These are phyloP conservation scores for Gillenia trifoliata DNA, from an alignment of 306 rosid species.

Conservation along the genomic window DNA sequence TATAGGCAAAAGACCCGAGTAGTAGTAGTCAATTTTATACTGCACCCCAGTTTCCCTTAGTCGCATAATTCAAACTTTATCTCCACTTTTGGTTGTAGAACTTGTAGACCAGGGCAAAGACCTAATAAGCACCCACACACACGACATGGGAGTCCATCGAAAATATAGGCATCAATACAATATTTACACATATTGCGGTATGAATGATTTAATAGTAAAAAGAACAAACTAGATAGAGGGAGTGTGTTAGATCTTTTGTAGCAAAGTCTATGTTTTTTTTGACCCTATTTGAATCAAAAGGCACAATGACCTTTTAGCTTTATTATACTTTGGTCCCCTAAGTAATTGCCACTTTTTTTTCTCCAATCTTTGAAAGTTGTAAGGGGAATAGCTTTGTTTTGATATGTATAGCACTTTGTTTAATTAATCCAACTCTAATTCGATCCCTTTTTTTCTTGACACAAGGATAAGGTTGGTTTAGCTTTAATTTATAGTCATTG, in stretches of 20 bases:
- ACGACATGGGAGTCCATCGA: neutral
- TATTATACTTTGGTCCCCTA: conserved; percentile 11
- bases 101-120: conserved; percentile 12
- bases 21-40: neutral
- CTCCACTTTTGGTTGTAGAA: conserved; percentile 1
- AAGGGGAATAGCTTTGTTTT: conserved; percentile 13
- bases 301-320: conserved; percentile 1
- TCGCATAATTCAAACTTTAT: conserved; percentile 14
- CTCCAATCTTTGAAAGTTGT: neutral
- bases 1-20: neutral
- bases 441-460: conserved; percentile 26
- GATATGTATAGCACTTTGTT: conserved; percentile 9
- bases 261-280: neutral
- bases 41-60: neutral
- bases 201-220: neutral
- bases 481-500: conserved; percentile 23
- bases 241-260: neutral
- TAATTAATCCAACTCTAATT: neutral
- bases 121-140: neutral
- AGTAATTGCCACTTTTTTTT: neutral
- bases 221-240: neutral
- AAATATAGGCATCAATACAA: neutral
- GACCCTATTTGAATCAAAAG: conserved; percentile 5
- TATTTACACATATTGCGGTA: conserved; percentile 2
- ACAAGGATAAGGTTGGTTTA: conserved; percentile 16